phyloP scores from a whole-genome alignment of 1,284 basidiomycete species.

The Trichosporon sp. region DNA sequence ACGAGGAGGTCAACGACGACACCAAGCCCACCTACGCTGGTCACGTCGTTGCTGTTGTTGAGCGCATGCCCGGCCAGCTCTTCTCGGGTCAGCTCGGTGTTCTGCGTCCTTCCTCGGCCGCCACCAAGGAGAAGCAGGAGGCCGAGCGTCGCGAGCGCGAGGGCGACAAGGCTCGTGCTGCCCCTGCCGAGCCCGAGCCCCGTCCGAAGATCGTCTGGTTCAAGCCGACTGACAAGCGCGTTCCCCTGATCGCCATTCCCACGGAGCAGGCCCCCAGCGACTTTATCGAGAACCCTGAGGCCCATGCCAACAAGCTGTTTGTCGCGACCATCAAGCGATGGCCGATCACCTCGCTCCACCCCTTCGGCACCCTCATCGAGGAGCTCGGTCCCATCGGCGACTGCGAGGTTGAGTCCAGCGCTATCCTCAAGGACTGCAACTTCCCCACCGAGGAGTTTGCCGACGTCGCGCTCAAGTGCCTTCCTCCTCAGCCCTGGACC shows the following conservation, averaged over 20 bases:
- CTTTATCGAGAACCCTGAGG: slow-evolving; percentile 91
- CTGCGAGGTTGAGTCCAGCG: slow-evolving; percentile 94
- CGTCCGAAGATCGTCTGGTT: slow-evolving; percentile 99
- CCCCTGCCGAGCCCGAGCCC: slow-evolving; percentile 60
- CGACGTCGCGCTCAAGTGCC: slow-evolving; percentile 89
- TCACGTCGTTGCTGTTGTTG: slow-evolving; percentile 97
- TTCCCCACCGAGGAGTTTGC: slow-evolving; percentile 92
- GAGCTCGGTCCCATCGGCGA: slow-evolving; percentile 98
- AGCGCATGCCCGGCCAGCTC: slow-evolving; percentile 96
- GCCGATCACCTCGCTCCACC: slow-evolving; percentile 86
- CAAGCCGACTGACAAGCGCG: slow-evolving; percentile 98
- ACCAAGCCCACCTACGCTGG: slow-evolving; percentile 80
- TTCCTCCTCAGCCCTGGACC: slow-evolving; percentile 79
- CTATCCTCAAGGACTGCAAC: slow-evolving; percentile 95
- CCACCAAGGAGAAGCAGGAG: slow-evolving; percentile 99
- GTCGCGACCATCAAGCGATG: slow-evolving; percentile 96
- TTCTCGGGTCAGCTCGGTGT: slow-evolving; percentile 97
- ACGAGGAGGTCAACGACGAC: slow-evolving; percentile 96
- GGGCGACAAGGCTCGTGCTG: slow-evolving; percentile 60
- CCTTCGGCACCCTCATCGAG: slow-evolving; percentile 96
- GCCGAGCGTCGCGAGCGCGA: slow-evolving; percentile 94
- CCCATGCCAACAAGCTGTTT: slow-evolving; percentile 85
- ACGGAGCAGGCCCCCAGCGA: slow-evolving; percentile 96
- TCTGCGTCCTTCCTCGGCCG: slow-evolving; percentile 91
- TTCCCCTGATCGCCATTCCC: slow-evolving; percentile 98